These are phyloP conservation scores for Aspergillus ellipticus DNA, from an alignment of 495 filamentous ascomycete genomes.

Conservation along the genomic window DNA sequence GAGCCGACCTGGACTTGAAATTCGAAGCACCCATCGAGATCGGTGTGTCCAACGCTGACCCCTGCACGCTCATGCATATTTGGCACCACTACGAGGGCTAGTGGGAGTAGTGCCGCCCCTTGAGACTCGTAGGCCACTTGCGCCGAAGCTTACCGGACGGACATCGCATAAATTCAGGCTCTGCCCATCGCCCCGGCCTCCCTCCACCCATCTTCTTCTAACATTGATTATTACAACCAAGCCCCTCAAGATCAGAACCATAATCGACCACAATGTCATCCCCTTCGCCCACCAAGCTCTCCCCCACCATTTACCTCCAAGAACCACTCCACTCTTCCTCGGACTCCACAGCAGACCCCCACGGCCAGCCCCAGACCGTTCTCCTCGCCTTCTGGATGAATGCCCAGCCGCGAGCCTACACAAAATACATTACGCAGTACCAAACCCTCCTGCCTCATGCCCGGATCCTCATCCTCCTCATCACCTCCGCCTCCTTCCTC, in stretches of 20 bases:
- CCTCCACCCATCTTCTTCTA: neutral
- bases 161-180: no score
- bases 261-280: neutral
- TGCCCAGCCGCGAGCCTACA: conserved; percentile 32
- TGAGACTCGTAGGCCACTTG: no score
- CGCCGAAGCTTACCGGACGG: no score
- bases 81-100: no score
- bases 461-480: conserved; percentile 40
- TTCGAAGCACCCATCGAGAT: no score
- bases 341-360: neutral
- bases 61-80: no score
- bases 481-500: conserved; percentile 36
- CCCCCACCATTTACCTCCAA: conserved; percentile 33
- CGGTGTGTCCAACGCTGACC: no score
- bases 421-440: conserved; percentile 40
- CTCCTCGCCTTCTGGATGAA: conserved; percentile 46
- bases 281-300: conserved; percentile 22
- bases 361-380: conserved; percentile 23
- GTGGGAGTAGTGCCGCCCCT: no score
- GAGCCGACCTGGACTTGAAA: no score
- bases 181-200: neutral
- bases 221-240: neutral
- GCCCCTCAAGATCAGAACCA: neutral
- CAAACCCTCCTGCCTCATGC: conserved; percentile 30
- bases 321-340: conserved; percentile 16